Conservation (phyloP, 768 basidiomycete genomes). For the Leucocoprinus leucothites region DNA sequence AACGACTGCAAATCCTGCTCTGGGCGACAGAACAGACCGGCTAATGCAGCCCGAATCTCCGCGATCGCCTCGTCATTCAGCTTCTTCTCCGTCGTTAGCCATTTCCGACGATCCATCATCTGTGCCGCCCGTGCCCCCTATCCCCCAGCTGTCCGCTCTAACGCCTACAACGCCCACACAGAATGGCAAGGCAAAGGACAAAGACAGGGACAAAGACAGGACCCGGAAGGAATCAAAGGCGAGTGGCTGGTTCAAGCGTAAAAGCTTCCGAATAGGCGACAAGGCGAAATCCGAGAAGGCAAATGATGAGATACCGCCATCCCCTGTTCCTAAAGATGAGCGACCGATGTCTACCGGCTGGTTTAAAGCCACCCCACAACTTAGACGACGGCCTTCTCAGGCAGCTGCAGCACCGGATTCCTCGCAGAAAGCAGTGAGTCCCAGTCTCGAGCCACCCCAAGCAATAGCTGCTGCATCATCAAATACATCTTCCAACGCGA, state of each 20-base stretch:
- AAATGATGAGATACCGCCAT: slow-evolving; percentile 17
- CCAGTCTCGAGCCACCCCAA: slow-evolving; percentile 16
- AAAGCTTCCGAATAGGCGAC: slow-evolving; percentile 39
- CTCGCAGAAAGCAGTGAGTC: slow-evolving; percentile 13
- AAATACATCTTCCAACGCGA: slow-evolving; percentile 7
- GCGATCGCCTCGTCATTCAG: slow-evolving; percentile 26
- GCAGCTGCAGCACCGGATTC: slow-evolving; percentile 11
- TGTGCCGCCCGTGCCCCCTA: slow-evolving; percentile 21
- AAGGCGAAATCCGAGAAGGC: slow-evolving; percentile 20
- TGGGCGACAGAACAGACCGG: neutral
- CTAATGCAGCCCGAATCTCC: slow-evolving; percentile 21
- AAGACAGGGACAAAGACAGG: slow-evolving; percentile 36
- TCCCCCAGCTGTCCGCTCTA: slow-evolving; percentile 18
- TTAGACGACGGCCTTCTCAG: slow-evolving; percentile 19
- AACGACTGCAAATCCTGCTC: neutral
- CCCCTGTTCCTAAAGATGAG: slow-evolving; percentile 19
- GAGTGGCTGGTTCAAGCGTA: slow-evolving; percentile 53
- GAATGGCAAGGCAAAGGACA: slow-evolving; percentile 33
- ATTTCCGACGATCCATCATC: slow-evolving; percentile 16
- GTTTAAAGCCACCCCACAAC: slow-evolving; percentile 20
- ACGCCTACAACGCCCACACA: slow-evolving; percentile 16
- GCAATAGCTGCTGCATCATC: slow-evolving; percentile 13
- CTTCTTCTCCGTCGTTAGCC: slow-evolving; percentile 25
- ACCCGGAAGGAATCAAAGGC: slow-evolving; percentile 36
- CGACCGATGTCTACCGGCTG: slow-evolving; percentile 16